These are phyloP conservation scores for Arthrobotrys iridis DNA, from an alignment of 2,329 filamentous ascomycete species.

Conservation along the genomic window DNA sequence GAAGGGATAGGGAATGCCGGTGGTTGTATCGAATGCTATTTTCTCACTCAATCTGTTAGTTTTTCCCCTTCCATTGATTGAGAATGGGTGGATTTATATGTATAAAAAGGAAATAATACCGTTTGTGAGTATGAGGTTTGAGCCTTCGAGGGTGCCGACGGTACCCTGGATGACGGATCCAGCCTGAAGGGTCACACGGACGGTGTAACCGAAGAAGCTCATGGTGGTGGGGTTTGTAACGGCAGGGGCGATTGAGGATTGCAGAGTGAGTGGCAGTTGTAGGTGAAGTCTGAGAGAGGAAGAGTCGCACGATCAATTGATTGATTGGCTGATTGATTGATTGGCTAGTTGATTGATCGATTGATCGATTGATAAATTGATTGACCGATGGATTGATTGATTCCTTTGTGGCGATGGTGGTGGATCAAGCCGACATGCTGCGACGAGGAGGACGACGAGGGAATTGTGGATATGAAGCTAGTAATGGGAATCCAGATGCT, in stretches of 20 bases:
- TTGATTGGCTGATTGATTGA: no score
- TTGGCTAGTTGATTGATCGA: no score
- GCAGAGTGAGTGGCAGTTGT: neutral
- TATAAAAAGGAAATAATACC: constrained; percentile 67
- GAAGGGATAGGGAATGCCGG: constrained; percentile 66
- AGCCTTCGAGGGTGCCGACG: constrained; percentile 75
- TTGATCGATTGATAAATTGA: neutral
- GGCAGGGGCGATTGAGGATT: neutral
- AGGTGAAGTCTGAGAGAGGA: neutral
- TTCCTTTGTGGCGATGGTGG: neutral
- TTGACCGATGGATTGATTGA: no score
- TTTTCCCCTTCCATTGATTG: no score
- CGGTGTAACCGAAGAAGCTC: constrained; percentile 76
- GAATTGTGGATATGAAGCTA: neutral
- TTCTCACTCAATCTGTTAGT: constrained; percentile 60
- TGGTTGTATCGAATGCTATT: constrained; percentile 68
- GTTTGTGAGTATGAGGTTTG: constrained; percentile 75
- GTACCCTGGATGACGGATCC: constrained; percentile 74
- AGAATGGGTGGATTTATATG: no score
- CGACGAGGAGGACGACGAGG: neutral
- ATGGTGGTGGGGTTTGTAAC: neutral
- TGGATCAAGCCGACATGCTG: constrained; percentile 2
- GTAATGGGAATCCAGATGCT: neutral
- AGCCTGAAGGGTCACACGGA: constrained; percentile 77
- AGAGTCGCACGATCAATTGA: no score